Evolutionary conservation across 495 filamentous ascomycete genomes (phyloP).

Genomic region (Podospora pseudocomata): DNA sequence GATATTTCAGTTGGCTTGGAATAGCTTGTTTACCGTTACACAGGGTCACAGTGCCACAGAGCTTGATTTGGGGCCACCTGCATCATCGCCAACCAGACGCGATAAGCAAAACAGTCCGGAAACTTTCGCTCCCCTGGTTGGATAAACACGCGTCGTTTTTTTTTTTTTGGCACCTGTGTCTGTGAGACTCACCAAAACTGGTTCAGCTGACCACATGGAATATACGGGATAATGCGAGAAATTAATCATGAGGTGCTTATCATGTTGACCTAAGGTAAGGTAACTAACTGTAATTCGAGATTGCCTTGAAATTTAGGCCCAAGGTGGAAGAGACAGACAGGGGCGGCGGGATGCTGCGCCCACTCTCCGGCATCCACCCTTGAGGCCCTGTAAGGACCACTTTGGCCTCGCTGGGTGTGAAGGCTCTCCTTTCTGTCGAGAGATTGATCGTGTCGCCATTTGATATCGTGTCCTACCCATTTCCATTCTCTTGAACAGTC

Average conservation of each 20-base stretch:
- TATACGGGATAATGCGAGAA: background rate
- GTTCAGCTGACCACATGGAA: no score
- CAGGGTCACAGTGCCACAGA: no score
- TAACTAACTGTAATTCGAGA: background rate
- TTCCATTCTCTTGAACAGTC: background rate
- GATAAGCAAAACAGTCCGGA: background rate
- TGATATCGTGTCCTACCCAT: background rate
- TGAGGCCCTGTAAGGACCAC: background rate
- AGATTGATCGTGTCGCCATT: background rate
- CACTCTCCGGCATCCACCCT: background rate
- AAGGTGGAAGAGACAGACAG: background rate
- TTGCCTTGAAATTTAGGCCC: background rate
- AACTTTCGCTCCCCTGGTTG: background rate
- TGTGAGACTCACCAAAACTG: background rate
- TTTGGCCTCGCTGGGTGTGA: background rate
- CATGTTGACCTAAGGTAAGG: background rate
- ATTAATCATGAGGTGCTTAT: background rate
- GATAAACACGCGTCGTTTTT: background rate
- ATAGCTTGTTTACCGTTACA: background rate
- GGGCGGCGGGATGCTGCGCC: background rate
- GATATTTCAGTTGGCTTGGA: background rate
- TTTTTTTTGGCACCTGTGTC: no score
- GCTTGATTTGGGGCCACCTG: no score
- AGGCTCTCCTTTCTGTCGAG: background rate
- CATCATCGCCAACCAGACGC: background rate